Evolutionary conservation across 441 rosid species (phyloP), one percentile per base, ranked within the genome.

Genomic region (Adansonia gregorii): DNA sequence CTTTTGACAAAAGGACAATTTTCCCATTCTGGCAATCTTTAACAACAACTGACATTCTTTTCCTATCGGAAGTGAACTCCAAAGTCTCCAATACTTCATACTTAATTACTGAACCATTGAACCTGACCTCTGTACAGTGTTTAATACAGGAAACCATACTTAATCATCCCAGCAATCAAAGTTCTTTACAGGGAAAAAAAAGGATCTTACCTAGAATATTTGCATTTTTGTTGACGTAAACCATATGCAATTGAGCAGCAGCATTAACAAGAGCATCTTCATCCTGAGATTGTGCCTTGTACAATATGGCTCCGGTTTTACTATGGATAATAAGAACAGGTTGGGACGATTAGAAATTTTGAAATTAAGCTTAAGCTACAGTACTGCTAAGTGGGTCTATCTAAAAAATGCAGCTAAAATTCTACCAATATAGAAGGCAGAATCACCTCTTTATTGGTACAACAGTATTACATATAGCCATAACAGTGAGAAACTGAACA

Each of bases 241-340:
- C 91, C 98, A 94, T 93, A 79, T 90, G 90, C 89, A 97, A 85
- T 89, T 84, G 83, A 14, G 97, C 94, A 61, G 99, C 97, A 86
- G 98, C 99, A 82, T 86, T 80, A 74, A 97, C 98, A 83, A 97
- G 98, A 81, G 99, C 99, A 54, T 97, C 98, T 85, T 97, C 99
- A 83, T 97, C 99, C 86, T 93, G 98, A 81, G 99, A 97, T 82
- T 97, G 99, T 6, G 99, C 98, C 86, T 94, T 94, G 87, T 94
- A 97, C 51, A 81, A 79, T 71, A 92, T 83, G 76, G 83, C 86
- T 79, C 99, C 98, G 80, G 90, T 85, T 90, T 97, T 97, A 84
- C 99, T 97, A 81, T 74, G 75, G 67, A 81, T 58, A 81, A 78
- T 49, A 54, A 59, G 41, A 75, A 67, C 58, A 72, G 24, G 22